Evolutionary conservation across 192 early-diverging fungal genomes (phyloP), one percentile per base, ranked within the genome.

Genomic region (Mortierella antarctica): DNA sequence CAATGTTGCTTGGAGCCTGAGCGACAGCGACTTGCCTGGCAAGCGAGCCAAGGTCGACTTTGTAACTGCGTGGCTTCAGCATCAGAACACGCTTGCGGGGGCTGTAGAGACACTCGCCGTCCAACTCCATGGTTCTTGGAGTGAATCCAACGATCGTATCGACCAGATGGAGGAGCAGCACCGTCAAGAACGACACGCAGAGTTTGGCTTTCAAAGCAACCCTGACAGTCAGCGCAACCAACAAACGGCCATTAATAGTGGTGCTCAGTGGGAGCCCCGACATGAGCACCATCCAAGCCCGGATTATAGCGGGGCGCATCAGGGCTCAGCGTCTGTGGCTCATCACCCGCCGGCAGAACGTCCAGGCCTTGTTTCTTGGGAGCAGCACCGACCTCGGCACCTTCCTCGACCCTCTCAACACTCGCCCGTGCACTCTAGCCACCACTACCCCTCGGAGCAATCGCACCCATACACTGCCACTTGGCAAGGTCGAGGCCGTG

Each of bases 21-120:
- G 77, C 17, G 77, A 80, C 14, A 66, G 65, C 20, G 54, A 80
- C 50, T 46, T 80, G 7, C 77, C 77, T 6, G 57, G 45, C 10
- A 64, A 5, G 31, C 70, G 59, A 18, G 45, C 76, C 0, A 72
- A 80, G 48, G 40, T 57, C 21, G 69, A 72, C 6, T 56, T 67
- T 56, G 70, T 80, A 21, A 21, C 57, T 7, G 77, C 70, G 10
- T 80, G 77, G 77, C 56, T 80, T 5, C 40, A 66, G 0, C 65
- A 80, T 5, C 77, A 72, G 54, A 54, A 47, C 11, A 53, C 13
- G 15, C 21, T 23, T 51, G 62, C 62, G 21, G 62, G 46, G 5
- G 1, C 62, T 5, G 55, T 44, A 21, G 44, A 67, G 41, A n/a
- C 45, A 45, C 9, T n/a, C 42, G 40, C 18, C 41, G 31, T 20